Base-by-base conservation (phyloP, 352 stramenopile genomes). In the Pythium rhizo-oryzae region DNA sequence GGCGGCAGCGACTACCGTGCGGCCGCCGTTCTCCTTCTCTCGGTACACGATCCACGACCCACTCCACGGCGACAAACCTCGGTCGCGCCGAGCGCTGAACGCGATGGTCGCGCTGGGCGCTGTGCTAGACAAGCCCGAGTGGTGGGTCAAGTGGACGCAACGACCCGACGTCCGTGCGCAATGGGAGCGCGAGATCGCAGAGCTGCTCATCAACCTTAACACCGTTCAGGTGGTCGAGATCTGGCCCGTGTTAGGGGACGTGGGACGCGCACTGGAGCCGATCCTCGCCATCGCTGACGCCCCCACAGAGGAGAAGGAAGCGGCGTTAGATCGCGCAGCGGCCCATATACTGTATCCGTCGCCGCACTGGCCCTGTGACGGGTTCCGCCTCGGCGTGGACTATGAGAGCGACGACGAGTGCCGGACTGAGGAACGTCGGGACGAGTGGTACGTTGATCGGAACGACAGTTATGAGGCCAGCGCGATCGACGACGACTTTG, bases 151-250 rank as follows among this genome's bases (percentile, higher is more conserved):
- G 59, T 72, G 66, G 59, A 44, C 28, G 23, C 49, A 54, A n/a
- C 64, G 59, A 15, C 58, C 61, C 24, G 65, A 66, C 5, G 57
- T 67, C 0, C 58, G 65, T 0, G 33, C 18, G 19, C 58, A 63
- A 33, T 71, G 82, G 41, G 52, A 82, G 41, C 37, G 67, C 16
- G 67, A 75, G 58, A 61, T 75, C 25, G 30, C 67, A 9, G 54
- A 62, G 24, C 4, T 43, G 18, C 24, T 77, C 6, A 41, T 71
- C 49, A 53, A 52, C 16, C 15, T 16, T 35, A 59, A 70, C 24
- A 9, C 59, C n/a, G 8, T 18, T 16, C 47, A 66, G 16, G 28
- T 51, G 8, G 3, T 59, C 4, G 37, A 8, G 13, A 9, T 4
- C 2, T 66, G 59, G 59, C 59, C 59, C 12, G 21, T 18, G 1